Percentiles rank a stretch among this genome's conserved stretches.
phyloP scores from a whole-genome alignment of 768 basidiomycete genomes.

The Psilocybe azurescens region DNA sequence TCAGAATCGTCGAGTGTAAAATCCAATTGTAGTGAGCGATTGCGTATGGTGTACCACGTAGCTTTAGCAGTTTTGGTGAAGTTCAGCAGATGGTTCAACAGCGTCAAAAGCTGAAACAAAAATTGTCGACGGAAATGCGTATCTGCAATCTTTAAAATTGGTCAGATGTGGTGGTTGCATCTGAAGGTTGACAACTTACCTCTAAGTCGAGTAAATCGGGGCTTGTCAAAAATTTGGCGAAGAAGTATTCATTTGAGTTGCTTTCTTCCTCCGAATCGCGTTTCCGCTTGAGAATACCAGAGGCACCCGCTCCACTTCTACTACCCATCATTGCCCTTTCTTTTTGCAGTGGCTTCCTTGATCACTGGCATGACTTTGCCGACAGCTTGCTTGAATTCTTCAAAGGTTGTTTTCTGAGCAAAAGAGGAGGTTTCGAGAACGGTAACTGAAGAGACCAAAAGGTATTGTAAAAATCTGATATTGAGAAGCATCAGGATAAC shows the following conservation, averaged over 20 bases:
- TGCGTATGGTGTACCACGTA: slow-evolving; percentile 64
- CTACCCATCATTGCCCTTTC: slow-evolving; percentile 87
- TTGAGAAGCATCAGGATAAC: background rate
- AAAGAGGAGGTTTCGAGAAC: slow-evolving; percentile 82
- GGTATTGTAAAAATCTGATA: slow-evolving; percentile 77
- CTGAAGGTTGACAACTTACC: slow-evolving; percentile 44
- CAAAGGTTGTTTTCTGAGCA: slow-evolving; percentile 56
- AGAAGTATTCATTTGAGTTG: slow-evolving; percentile 79
- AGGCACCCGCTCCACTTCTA: slow-evolving; percentile 52
- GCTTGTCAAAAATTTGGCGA: slow-evolving; percentile 91
- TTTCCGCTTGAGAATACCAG: slow-evolving; percentile 62
- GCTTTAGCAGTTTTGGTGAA: slow-evolving; percentile 75
- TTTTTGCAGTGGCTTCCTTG: slow-evolving; percentile 80
- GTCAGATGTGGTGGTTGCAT: background rate
- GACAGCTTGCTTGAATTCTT: slow-evolving; percentile 72
- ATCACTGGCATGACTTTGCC: slow-evolving; percentile 79
- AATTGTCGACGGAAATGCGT: slow-evolving; percentile 94
- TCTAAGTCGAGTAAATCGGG: slow-evolving; percentile 88
- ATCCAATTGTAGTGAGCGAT: slow-evolving; percentile 84
- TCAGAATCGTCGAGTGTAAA: slow-evolving; percentile 74
- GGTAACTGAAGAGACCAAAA: slow-evolving; percentile 91
- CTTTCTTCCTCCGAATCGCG: slow-evolving; percentile 65
- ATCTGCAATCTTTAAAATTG: slow-evolving; percentile 72
- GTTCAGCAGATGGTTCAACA: slow-evolving; percentile 75
- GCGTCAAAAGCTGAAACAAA: slow-evolving; percentile 81